Conservation (phyloP, 2,329 filamentous ascomycete genomes). For the Pseudocercospora pini-densiflorae region DNA sequence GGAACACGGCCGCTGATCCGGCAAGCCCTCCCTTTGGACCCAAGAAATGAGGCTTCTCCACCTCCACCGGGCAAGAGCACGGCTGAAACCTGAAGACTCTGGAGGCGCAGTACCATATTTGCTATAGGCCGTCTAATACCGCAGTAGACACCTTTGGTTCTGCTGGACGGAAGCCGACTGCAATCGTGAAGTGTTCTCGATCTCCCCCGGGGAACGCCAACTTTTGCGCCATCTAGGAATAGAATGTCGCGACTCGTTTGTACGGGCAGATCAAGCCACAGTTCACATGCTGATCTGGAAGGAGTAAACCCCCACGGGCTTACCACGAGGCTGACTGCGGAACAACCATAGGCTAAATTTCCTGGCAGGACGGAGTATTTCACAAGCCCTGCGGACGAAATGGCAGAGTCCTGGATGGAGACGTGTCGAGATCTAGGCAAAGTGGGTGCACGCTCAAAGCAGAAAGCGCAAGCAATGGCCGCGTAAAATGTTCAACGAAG, state of each 20-base stretch:
- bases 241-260: constrained; percentile 2
- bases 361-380: constrained; percentile 3
- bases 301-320: background rate
- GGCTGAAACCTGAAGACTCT: background rate
- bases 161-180: background rate
- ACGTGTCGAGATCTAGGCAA: background rate
- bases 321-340: constrained; percentile 6
- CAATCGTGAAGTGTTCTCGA: background rate
- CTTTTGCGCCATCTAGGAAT: background rate
- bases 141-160: background rate
- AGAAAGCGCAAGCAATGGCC: background rate
- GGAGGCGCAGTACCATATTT: background rate
- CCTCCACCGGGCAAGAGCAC: background rate
- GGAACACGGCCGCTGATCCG: background rate
- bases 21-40: constrained; percentile 4
- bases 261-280: background rate
- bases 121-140: background rate
- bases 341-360: background rate
- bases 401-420: background rate
- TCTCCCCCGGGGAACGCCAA: background rate
- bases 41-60: constrained; percentile 4
- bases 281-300: background rate
- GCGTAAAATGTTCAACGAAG: background rate
- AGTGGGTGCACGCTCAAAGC: background rate
- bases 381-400: background rate